Evolutionary conservation across 495 filamentous ascomycete species (phyloP).

Genomic region (Viridothelium virens): DNA sequence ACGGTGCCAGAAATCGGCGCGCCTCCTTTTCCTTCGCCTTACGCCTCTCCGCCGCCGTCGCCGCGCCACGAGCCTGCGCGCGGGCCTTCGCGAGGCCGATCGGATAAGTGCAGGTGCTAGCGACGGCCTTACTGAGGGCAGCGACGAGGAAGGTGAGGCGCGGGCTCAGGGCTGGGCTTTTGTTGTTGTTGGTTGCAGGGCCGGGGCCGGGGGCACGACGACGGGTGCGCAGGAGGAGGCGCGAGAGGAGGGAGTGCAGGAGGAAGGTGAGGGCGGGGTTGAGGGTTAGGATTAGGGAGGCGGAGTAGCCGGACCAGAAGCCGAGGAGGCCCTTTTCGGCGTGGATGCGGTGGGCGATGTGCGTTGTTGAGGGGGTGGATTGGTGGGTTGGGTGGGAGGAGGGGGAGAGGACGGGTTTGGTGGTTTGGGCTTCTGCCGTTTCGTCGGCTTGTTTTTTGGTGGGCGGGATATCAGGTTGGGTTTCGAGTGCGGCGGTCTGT

Average conservation of each 20-base stretch:
- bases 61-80: slow-evolving; percentile 44
- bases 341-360: slow-evolving; percentile 57
- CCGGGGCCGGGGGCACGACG: slow-evolving; percentile 42
- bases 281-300: slow-evolving; percentile 67
- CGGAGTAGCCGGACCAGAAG: slow-evolving; percentile 89
- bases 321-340: slow-evolving; percentile 65
- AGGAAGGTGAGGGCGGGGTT: slow-evolving; percentile 86
- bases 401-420: neutral
- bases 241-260: slow-evolving; percentile 63
- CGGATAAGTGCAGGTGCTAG: slow-evolving; percentile 76
- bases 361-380: slow-evolving; percentile 19
- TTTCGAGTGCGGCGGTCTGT: slow-evolving; percentile 55
- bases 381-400: neutral
- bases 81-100: slow-evolving; percentile 75
- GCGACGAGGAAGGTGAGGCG: slow-evolving; percentile 62
- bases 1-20: neutral
- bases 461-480: slow-evolving; percentile 18
- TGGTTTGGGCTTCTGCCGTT: neutral
- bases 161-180: slow-evolving; percentile 22
- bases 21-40: slow-evolving; percentile 16
- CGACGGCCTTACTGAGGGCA: slow-evolving; percentile 70
- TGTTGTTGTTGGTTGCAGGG: neutral
- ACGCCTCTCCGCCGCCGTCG: neutral
- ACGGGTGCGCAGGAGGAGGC: slow-evolving; percentile 43
- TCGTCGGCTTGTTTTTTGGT: neutral